phyloP scores from a whole-genome alignment of 179 eudicot species.

The Silene noctiflora region DNA sequence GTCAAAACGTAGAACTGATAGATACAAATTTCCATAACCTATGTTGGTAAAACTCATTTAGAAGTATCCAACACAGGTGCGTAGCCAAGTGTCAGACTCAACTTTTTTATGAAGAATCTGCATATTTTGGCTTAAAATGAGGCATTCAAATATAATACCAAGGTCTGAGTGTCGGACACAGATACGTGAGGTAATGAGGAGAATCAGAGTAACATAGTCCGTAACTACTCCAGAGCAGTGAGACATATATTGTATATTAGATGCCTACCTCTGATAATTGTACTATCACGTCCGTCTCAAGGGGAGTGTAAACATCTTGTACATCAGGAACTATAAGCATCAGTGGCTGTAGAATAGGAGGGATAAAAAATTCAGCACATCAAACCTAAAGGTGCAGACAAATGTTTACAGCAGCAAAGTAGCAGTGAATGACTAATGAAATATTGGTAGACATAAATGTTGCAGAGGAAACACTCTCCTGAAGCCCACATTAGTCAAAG shows the following conservation, averaged over 20 bases:
- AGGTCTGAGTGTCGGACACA: no score
- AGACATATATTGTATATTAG: not conserved
- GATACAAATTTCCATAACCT: constrained; percentile 2
- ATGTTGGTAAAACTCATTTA: no score
- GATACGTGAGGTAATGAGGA: no score
- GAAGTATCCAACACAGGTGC: no score
- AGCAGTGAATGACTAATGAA: not conserved
- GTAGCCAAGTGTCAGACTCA: no score
- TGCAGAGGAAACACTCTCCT: not conserved
- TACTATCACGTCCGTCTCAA: constrained; percentile 81
- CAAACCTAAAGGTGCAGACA: constrained; percentile 4
- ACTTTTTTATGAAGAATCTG: no score
- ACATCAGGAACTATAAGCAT: constrained; percentile 98
- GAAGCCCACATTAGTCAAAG: constrained; percentile 4
- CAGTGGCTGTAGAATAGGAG: constrained; percentile 55
- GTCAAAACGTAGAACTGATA: not conserved
- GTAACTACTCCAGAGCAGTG: not conserved
- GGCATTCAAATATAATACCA: no score
- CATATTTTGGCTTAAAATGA: no score
- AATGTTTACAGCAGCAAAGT: not conserved
- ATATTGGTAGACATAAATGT: not conserved
- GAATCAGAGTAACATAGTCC: no score
- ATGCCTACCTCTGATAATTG: constrained; percentile 76
- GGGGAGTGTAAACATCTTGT: constrained; percentile 95
- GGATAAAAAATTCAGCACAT: constrained; percentile 4